Evolutionary conservation across 306 rosid genomes (phyloP), one percentile per base, ranked within the genome.

Genomic region (Abrus pulchellus): DNA sequence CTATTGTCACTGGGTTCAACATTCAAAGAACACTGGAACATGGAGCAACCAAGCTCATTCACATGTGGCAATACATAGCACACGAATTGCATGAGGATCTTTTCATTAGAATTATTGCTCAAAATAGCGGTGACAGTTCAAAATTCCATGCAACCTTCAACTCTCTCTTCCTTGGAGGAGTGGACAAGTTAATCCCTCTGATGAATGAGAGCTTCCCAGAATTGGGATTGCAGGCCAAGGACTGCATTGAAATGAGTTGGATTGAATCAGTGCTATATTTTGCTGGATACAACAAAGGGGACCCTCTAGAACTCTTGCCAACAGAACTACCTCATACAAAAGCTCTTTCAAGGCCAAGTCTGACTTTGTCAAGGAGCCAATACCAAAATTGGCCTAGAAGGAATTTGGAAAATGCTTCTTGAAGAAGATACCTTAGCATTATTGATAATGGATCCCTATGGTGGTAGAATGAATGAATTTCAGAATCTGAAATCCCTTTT

Each of bases 111-210:
- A 36, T 36, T 2, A 36, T 36, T 36, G 40, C 40, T 36, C 40
- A 36, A 36, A 36, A 36, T 36, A 70, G 47, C 3, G 6, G 53
- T 41, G 9, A 48, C 33, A 40, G 40, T 36, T 36, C 40, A 36
- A 36, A 36, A 9, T 44, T 83, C 9, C 9, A 14, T 61, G 72
- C 7, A 13, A 27, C 71, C 32, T 75, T 61, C 5, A 49, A 70
- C 44, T 34, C 83, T 11, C 5, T 80, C 66, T 90, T 64, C 75
- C 80, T 90, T 2, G 94, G 94, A 44, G 63, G 70, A 9, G 50
- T 33, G 5, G 62, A 69, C 20, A 9, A 44, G 13, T 68, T 89
- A 1, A 48, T 86, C 11, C 52, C 81, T 1, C 44, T 87, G 63
- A 33, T 89, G 83, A 53, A 34, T 0, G 53, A 80, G 69, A 69